phyloP scores from a whole-genome alignment of 371 early-diverging fungal genomes.

The Lichtheimia ornata region DNA sequence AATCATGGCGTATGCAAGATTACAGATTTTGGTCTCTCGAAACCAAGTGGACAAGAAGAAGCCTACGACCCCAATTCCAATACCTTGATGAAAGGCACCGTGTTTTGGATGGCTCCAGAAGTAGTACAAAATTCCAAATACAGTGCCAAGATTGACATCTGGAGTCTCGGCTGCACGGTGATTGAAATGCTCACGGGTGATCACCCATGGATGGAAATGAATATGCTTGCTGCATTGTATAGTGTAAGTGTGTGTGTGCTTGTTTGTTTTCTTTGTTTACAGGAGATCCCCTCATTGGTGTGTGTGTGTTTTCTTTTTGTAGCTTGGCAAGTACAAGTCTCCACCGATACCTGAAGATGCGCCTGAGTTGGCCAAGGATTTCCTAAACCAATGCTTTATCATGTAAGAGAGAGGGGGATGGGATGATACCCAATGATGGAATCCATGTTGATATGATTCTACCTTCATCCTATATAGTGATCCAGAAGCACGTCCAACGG shows the following conservation, averaged over 20 bases:
- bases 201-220: slow-evolving; percentile 89
- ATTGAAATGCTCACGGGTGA: slow-evolving; percentile 94
- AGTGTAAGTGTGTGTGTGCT: slow-evolving; percentile 45
- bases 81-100: slow-evolving; percentile 42
- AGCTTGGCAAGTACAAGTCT: slow-evolving; percentile 77
- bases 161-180: slow-evolving; percentile 91
- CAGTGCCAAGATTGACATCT: slow-evolving; percentile 79
- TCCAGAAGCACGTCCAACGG: slow-evolving; percentile 68
- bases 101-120: slow-evolving; percentile 90
- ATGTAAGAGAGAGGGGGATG: slow-evolving; percentile 44
- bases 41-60: slow-evolving; percentile 65
- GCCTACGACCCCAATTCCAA: slow-evolving; percentile 54
- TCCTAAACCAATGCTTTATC: slow-evolving; percentile 77
- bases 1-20: slow-evolving; percentile 92
- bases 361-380: slow-evolving; percentile 70
- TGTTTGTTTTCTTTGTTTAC: neutral
- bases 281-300: neutral
- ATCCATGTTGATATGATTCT: neutral
- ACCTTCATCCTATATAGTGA: slow-evolving; percentile 34
- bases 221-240: slow-evolving; percentile 88
- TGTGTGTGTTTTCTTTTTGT: slow-evolving; percentile 6
- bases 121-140: slow-evolving; percentile 69
- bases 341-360: slow-evolving; percentile 81
- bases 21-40: slow-evolving; percentile 99
- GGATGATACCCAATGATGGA: neutral